These are phyloP conservation scores for Pseudocercospora fuligena DNA, from an alignment of 2,329 filamentous ascomycete species.

Conservation along the genomic window DNA sequence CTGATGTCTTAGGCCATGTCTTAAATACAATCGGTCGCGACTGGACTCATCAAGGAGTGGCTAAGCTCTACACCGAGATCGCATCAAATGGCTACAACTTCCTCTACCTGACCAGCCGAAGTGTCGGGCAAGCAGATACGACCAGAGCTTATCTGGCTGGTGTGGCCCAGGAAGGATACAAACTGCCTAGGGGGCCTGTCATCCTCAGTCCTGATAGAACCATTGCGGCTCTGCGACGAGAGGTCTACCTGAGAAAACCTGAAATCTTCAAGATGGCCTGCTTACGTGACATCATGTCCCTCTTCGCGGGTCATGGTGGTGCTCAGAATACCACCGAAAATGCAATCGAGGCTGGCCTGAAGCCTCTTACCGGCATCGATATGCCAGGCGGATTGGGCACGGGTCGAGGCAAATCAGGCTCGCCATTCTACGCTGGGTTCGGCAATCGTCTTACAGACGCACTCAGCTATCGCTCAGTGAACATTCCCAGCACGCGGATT, in stretches of 20 bases:
- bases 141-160: slow-evolving; percentile 89
- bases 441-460: slow-evolving; percentile 96
- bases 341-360: slow-evolving; percentile 36
- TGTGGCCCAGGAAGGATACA: slow-evolving; percentile 84
- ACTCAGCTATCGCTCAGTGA: slow-evolving; percentile 91
- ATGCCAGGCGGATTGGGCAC: slow-evolving; percentile 24
- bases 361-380: slow-evolving; percentile 20
- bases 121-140: slow-evolving; percentile 89
- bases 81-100: slow-evolving; percentile 96
- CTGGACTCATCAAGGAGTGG: slow-evolving; percentile 96
- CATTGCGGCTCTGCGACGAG: slow-evolving; percentile 87
- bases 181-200: slow-evolving; percentile 84
- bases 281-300: slow-evolving; percentile 85
- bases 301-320: slow-evolving; percentile 64
- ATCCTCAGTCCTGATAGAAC: slow-evolving; percentile 95
- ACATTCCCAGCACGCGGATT: slow-evolving; percentile 90
- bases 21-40: slow-evolving; percentile 96
- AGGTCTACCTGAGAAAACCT: slow-evolving; percentile 93
- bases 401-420: slow-evolving; percentile 37
- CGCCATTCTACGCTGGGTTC: slow-evolving; percentile 93
- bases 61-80: slow-evolving; percentile 96
- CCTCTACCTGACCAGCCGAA: slow-evolving; percentile 93
- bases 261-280: slow-evolving; percentile 99
- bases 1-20: slow-evolving; percentile 70
- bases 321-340: slow-evolving; percentile 37